Evolutionary conservation across 805 yeast genomes (phyloP).

Genomic region (Suhomyces sp.): DNA sequence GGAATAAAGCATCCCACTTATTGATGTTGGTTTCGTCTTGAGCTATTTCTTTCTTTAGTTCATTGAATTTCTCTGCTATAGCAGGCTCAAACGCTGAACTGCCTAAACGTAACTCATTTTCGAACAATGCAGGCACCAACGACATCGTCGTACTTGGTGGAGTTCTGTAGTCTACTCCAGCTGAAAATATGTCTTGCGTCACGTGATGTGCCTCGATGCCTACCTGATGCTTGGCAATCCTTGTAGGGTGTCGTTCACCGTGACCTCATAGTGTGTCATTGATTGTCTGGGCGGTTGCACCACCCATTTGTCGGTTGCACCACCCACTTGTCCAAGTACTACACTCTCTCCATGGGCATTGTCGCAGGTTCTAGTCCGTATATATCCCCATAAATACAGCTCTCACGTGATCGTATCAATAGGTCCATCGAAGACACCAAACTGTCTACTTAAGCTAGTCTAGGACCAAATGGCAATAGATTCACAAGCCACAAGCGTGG

Average conservation of each 20-base stretch:
- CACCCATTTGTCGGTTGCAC: too few species aligned
- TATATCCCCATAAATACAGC: neutral
- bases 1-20: conserved; percentile 41
- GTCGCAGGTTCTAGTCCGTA: neutral
- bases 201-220: neutral
- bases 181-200: neutral
- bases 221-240: neutral
- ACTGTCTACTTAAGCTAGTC: neutral
- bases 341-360: neutral
- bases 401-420: neutral
- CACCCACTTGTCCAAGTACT: neutral
- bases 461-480: neutral
- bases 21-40: conserved; percentile 29
- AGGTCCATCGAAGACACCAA: neutral
- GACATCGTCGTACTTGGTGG: neutral
- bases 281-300: neutral
- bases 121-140: neutral
- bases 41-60: conserved; percentile 1
- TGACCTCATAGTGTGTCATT: too few species aligned
- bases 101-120: neutral
- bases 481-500: neutral
- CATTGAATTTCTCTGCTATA: neutral
- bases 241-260: too few species aligned
- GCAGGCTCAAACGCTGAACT: too few species aligned
- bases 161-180: neutral